Base-by-base conservation (phyloP, 208 protist genomes). In the Balamuthia mandrillaris region DNA sequence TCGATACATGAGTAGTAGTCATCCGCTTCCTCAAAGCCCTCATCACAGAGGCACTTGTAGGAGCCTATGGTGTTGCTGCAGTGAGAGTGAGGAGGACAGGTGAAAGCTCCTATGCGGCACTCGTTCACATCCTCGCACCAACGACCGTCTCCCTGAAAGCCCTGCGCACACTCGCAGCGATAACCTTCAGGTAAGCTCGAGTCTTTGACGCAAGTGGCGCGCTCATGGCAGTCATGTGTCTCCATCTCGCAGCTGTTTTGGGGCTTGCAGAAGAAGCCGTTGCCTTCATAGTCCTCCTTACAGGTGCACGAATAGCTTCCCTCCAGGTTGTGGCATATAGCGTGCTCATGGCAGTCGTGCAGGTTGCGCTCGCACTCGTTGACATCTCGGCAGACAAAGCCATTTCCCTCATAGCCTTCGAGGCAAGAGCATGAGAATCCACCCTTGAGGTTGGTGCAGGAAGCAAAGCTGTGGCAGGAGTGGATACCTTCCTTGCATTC, bases 221-320 rank as follows among this genome's bases (percentile, higher is more conserved):
- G 2, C 75, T 60, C 52, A 56, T 56, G 49, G 52, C 75, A 82
- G 39, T 82, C 75, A 39, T 82, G 75, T 1, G 75, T 82, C n/a
- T 54, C 75, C 24, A 66, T 41, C 56, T 82, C 75, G 56, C 75
- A 82, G 39, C 75, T 82, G 56, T 82, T 37, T 33, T 66, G 72
- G 61, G 58, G 35, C 81, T 70, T 51, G 61, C 81, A 85, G 49
- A 54, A 47, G 44, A 77, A 85, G 49, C 81, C 81, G 39, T 85
- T 51, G 35, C 81, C 81, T 31, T 70, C 65, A 63, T 63, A 85
- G 24, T 63, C 81, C 41, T 39, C 39, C 44, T 74, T 49, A 52
- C 81, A 85, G 18, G 18, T 52, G 54, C 81, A 85, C 31, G 31
- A 31, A 52, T 66, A 85, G 49, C 44, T 63, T 44, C 81, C 81